Conservation (phyloP, 257 asterid species). For the Solanum lycopersicoides region DNA sequence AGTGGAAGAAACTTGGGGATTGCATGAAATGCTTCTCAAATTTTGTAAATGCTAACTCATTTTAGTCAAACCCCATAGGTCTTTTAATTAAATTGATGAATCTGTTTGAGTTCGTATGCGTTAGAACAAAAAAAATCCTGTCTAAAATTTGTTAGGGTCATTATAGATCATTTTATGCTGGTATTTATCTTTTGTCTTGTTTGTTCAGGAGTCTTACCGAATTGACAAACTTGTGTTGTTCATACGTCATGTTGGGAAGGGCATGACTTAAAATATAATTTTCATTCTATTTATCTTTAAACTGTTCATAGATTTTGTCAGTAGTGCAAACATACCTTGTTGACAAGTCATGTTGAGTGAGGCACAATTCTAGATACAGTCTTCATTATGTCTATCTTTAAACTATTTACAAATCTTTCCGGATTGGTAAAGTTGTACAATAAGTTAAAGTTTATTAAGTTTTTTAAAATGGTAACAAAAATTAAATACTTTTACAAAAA, state of each 20-base stretch:
- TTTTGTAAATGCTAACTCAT: background rate
- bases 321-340: background rate
- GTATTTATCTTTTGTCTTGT: background rate
- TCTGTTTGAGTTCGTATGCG: background rate
- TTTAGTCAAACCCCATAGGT: background rate
- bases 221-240: background rate
- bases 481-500: background rate
- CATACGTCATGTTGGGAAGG: background rate
- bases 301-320: background rate
- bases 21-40: background rate
- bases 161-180: background rate
- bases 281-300: background rate
- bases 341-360: background rate
- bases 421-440: no score
- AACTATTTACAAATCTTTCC: no score
- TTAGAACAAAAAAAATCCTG: background rate
- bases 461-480: background rate
- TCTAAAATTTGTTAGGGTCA: background rate
- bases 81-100: background rate
- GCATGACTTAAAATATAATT: background rate
- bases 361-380: background rate
- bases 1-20: background rate
- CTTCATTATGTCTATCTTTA: background rate
- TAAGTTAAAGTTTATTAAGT: background rate
- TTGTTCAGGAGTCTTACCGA: background rate